phyloP scores from a whole-genome alignment of 306 rosid genomes.

The Sicyos baderoa region DNA sequence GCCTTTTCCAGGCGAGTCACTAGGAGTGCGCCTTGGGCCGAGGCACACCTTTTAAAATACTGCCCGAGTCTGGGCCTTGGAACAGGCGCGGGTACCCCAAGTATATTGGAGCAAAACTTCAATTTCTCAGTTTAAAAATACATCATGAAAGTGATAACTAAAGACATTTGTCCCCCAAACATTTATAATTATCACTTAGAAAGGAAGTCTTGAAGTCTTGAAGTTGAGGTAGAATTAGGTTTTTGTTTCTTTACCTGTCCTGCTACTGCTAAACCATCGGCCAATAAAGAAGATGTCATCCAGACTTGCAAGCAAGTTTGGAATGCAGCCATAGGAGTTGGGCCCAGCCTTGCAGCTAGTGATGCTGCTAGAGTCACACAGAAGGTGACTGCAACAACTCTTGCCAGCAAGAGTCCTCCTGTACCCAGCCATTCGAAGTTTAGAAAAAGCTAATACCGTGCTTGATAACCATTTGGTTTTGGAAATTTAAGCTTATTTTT shows the following conservation, averaged over 20 bases:
- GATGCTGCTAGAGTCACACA: constrained; percentile 91
- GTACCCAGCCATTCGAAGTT: background rate
- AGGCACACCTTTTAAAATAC: too few species aligned
- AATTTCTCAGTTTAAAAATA: too few species aligned
- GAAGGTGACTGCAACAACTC: constrained; percentile 91
- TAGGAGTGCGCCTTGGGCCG: too few species aligned
- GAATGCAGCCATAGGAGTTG: constrained; percentile 90
- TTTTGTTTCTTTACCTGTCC: constrained; percentile 48
- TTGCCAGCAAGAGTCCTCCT: constrained; percentile 61
- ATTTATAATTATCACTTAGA: background rate
- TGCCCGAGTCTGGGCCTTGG: too few species aligned
- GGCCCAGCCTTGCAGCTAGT: constrained; percentile 70
- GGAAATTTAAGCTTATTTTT: background rate
- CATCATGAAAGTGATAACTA: background rate
- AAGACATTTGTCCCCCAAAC: background rate
- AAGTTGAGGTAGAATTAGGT: background rate
- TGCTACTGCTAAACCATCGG: constrained; percentile 91
- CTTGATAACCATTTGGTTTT: too few species aligned
- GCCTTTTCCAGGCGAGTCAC: too few species aligned
- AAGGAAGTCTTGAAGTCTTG: background rate
- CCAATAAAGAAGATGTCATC: constrained; percentile 82
- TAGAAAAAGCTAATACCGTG: background rate
- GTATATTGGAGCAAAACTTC: too few species aligned
- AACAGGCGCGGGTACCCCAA: too few species aligned
- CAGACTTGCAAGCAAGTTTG: constrained; percentile 89